Evolutionary conservation across 495 filamentous ascomycete genomes (phyloP), one percentile per base, ranked within the genome.

Genomic region (Apiosordaria backusii): DNA sequence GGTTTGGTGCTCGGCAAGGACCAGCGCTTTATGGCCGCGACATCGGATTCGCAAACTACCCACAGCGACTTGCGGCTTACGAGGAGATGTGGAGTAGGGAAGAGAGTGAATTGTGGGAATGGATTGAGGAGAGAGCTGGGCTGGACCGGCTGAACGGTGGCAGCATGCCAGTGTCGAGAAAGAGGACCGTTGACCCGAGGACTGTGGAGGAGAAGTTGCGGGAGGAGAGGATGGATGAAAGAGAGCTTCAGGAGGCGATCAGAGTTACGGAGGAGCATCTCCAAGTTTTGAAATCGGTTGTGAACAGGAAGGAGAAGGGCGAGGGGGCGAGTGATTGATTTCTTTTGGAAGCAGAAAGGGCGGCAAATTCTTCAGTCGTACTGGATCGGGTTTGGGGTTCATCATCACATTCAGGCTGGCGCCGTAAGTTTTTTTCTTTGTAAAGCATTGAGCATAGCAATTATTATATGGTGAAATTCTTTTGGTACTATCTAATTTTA

Each of bases 1-100:
- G 81, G 0, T 83, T 85, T 68, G 79, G 84, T 25, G 75, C 74
- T 26, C 70, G 78, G 61, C 76, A 71, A 58, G 70, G 77, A n/a
- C 68, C 71, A 23, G 67, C 70, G 40, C 72, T 64, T 50, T 80
- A 73, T 63, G 75, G 72, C 61, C 73, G 60, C 57, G 80, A 72
- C 57, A 76, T 71, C 65, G 70, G 67, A 60, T 74, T 79, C 68
- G 52, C 76, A 65, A 73, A 79, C 73, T 74, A 79, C 70, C 85
- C 92, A 6, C 87, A 93, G 66, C 85, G 92, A 5, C 74, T 91
- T 19, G 88, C 87, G 24, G 94, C 92, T 5, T 99, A 97, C 75
- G 94, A 98, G 67, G 89, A 97, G 77, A 89, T 97, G 70, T 99
- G 95, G 95, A 84, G 87, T 19, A 79, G 85, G 19, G 95, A 98